Evolutionary conservation across 2,329 filamentous ascomycete species (phyloP), one percentile per base, ranked within the genome.

Genomic region (Passalora sequoiae): DNA sequence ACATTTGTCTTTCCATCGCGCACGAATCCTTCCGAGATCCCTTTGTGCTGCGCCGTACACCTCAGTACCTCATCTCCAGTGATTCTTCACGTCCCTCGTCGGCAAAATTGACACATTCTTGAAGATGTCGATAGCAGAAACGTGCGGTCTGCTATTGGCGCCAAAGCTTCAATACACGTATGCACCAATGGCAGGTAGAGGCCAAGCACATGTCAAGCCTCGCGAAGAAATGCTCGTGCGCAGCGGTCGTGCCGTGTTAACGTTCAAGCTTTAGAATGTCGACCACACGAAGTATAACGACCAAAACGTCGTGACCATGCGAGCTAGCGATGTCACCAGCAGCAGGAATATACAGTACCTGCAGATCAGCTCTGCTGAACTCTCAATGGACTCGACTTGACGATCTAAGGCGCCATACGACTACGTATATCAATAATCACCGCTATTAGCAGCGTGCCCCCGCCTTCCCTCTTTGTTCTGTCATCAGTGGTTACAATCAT

Each of bases 201-300:
- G 13, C 15, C 7, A 35, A 35, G 31, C 31, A 35, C 31, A 19
- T 35, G 31, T 35, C 16, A 35, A 16, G 29, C 29, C 29, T 32
- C 29, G 16, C 8, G 4, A 32, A 16, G 29, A 8, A 16, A 10
- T 32, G 29, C 15, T 15, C 29, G 29, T 32, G 3, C 3, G 15
- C 12, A 16, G 15, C 29, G 3, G 12, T 32, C 29, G 29, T 8
- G 29, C 12, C 15, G 3, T 8, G 2, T 16, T 8, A 10, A 13
- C 29, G 12, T n/a, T 32, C 3, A 8, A 16, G 3, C 15, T 16
- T 32, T 32, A 32, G 29, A 4, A 10, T 16, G 16, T n/a, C 29
- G 12, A 16, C 29, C 24, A n/a, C 15, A 32, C 15, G 29, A 16
- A 27, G 24, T 12, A 27, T 27, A 27, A n/a, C n/a, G n/a, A 27